phyloP scores from a whole-genome alignment of 768 basidiomycete species.

The Psilocybe cyanescens region DNA sequence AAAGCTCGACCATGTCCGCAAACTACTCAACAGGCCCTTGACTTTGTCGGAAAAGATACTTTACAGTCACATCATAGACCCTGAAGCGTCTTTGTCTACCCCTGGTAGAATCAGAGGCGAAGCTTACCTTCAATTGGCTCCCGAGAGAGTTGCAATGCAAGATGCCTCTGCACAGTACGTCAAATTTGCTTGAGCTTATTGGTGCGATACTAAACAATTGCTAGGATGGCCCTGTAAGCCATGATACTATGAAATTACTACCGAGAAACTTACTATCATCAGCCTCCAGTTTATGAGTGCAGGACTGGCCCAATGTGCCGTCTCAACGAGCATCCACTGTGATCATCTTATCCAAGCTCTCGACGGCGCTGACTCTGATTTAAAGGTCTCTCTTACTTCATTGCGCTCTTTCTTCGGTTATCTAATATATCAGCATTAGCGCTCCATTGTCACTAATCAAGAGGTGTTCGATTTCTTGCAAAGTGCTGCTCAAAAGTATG shows the following conservation, averaged over 20 bases:
- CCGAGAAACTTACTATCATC: background rate
- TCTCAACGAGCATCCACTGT: slow-evolving; percentile 93
- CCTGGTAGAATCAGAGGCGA: slow-evolving; percentile 81
- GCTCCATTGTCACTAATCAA: slow-evolving; percentile 85
- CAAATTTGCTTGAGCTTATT: background rate
- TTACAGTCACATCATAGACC: slow-evolving; percentile 88
- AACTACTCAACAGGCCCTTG: slow-evolving; percentile 76
- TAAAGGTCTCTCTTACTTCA: slow-evolving; percentile 55
- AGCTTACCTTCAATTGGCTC: slow-evolving; percentile 86
- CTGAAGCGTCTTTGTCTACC: slow-evolving; percentile 67
- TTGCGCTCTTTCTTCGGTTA: too few relatives aligned
- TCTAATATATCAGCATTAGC: slow-evolving; percentile 41
- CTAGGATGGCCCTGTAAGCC: slow-evolving; percentile 82
- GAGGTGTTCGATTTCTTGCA: slow-evolving; percentile 98
- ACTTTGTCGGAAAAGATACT: slow-evolving; percentile 98
- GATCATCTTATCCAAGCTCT: slow-evolving; percentile 96
- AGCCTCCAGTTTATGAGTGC: slow-evolving; percentile 99
- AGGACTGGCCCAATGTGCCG: slow-evolving; percentile 80
- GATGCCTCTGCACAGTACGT: slow-evolving; percentile 90
- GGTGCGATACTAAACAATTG: slow-evolving; percentile 16
- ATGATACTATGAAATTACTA: background rate
- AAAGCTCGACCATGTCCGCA: slow-evolving; percentile 72
- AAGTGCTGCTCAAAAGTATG: slow-evolving; percentile 87
- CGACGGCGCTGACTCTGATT: slow-evolving; percentile 85
- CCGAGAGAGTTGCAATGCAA: slow-evolving; percentile 97